These are phyloP conservation scores for Geopyxis carbonaria DNA, from an alignment of 495 filamentous ascomycete genomes.

Conservation along the genomic window DNA sequence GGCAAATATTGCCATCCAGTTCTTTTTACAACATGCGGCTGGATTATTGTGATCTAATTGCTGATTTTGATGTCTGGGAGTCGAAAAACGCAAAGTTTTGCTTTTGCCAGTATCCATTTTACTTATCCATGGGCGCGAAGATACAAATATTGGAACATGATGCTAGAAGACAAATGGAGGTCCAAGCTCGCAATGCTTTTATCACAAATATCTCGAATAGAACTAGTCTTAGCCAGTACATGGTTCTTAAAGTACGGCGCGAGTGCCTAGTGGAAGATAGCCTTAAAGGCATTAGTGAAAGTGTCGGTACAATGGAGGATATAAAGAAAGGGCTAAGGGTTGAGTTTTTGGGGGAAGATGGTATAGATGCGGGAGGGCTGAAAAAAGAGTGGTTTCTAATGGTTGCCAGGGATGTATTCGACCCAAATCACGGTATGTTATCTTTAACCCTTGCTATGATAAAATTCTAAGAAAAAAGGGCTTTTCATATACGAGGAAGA, in stretches of 20 bases:
- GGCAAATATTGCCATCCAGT: conserved; percentile 56
- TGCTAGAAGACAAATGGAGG: conserved; percentile 78
- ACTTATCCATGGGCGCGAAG: conserved; percentile 84
- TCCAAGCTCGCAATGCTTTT: conserved; percentile 77
- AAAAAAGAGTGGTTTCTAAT: conserved; percentile 94
- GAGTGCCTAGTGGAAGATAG: conserved; percentile 89
- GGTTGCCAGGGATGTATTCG: conserved; percentile 80
- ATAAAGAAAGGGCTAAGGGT: conserved; percentile 87
- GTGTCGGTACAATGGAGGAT: conserved; percentile 70
- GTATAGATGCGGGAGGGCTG: conserved; percentile 78
- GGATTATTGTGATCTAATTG: conserved; percentile 70
- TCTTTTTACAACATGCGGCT: conserved; percentile 77
- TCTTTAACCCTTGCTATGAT: conserved; percentile 1
- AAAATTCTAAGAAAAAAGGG: conserved; percentile 33
- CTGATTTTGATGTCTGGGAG: conserved; percentile 85
- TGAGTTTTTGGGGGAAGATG: conserved; percentile 73
- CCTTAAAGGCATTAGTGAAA: conserved; percentile 69
- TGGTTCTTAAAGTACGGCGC: conserved; percentile 60
- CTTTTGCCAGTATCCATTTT: conserved; percentile 90
- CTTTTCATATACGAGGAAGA: conserved; percentile 93
- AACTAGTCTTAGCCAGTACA: conserved; percentile 59
- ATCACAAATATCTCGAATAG: conserved; percentile 70
- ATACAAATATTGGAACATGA: conserved; percentile 87
- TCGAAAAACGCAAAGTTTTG: conserved; percentile 55
- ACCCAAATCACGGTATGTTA: conserved; percentile 67